Evolutionary conservation across 768 basidiomycete species (phyloP).

Genomic region (Boletus edulis): DNA sequence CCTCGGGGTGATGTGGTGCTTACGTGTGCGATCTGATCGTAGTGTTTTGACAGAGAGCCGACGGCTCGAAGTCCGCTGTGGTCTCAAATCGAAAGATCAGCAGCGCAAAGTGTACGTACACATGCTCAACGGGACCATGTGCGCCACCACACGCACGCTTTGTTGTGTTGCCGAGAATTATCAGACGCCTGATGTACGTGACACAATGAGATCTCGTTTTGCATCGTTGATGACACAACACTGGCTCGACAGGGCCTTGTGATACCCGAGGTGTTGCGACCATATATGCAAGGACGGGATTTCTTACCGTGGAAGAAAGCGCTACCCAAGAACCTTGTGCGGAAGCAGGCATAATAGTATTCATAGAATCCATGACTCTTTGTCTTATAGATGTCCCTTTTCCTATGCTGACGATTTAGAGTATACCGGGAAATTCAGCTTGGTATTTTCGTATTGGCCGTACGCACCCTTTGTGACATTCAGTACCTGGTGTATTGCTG

Average conservation of each 20-base stretch:
- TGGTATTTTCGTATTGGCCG: not conserved
- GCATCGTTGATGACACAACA: not conserved
- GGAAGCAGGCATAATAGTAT: slow-evolving; percentile 54
- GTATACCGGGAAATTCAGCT: not conserved
- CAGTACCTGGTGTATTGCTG: slow-evolving; percentile 1
- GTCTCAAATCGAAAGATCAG: slow-evolving; percentile 88
- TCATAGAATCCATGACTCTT: not conserved
- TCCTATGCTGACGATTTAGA: no score
- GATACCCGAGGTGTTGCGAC: slow-evolving; percentile 86
- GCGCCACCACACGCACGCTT: slow-evolving; percentile 93
- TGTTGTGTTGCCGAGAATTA: slow-evolving; percentile 99
- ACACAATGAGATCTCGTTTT: not conserved
- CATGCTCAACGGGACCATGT: slow-evolving; percentile 98
- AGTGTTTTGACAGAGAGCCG: slow-evolving; percentile 66
- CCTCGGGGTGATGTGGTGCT: no score
- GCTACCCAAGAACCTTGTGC: slow-evolving; percentile 73
- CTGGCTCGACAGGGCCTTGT: slow-evolving; percentile 66
- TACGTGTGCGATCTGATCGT: no score
- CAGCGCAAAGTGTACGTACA: slow-evolving; percentile 93
- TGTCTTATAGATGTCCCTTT: not conserved
- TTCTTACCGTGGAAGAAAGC: slow-evolving; percentile 84
- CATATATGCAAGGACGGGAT: slow-evolving; percentile 96
- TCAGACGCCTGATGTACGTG: slow-evolving; percentile 85
- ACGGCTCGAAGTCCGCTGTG: slow-evolving; percentile 89
- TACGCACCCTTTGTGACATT: not conserved